phyloP scores from a whole-genome alignment of 1,139 yeast species.

The Scheffersomyces parashehatae region DNA sequence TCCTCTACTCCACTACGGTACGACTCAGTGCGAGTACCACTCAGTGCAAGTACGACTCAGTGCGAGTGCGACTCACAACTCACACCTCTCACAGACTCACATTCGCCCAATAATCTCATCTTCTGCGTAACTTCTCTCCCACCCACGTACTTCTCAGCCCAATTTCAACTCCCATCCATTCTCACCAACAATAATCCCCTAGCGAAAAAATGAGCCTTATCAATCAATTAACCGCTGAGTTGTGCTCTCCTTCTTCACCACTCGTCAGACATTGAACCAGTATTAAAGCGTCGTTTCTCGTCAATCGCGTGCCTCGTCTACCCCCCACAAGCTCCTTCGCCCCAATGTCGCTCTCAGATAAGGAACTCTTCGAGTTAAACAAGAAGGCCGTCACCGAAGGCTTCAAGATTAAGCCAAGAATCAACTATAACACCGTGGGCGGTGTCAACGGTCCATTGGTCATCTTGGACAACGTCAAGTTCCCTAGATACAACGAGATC shows the following conservation, averaged over 20 bases:
- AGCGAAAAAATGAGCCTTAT: no score
- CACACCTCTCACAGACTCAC: no score
- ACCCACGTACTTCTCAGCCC: neutral
- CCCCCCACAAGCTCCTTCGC: neutral
- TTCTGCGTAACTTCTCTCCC: neutral
- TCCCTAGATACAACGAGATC: conserved; percentile 94
- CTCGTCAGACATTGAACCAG: no score
- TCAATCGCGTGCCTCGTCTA: neutral
- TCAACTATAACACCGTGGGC: conserved; percentile 92
- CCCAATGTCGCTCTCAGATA: conserved; percentile 37
- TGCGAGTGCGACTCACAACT: no score
- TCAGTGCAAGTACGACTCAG: no score
- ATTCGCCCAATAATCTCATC: no score
- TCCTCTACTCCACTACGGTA: no score
- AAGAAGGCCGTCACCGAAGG: conserved; percentile 91
- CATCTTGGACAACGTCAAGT: conserved; percentile 92
- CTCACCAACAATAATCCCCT: no score
- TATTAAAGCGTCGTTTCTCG: no score
- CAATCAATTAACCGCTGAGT: no score
- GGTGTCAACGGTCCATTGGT: conserved; percentile 99
- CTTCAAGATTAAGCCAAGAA: conserved; percentile 84
- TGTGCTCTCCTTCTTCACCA: no score
- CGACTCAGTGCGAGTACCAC: no score
- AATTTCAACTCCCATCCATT: neutral
- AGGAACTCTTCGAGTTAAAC: conserved; percentile 73